Conservation (phyloP, 192 early-diverging fungal genomes). For the Coemansia sp. region DNA sequence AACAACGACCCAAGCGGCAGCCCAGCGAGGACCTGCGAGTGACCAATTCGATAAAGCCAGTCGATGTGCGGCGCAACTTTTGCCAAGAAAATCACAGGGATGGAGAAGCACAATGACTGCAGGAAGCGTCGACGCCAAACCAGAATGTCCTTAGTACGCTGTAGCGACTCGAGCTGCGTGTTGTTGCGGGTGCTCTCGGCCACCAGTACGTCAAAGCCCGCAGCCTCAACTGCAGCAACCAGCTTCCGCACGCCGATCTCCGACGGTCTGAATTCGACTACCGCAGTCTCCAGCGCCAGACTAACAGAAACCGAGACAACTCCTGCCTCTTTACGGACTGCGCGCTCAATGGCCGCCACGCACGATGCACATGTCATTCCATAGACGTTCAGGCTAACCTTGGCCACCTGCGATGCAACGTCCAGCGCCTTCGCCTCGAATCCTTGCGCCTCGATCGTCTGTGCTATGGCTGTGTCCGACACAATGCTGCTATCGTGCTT, state of each 20-base stretch:
- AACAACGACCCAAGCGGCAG: conserved; percentile 66
- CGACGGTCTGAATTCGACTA: conserved; percentile 66
- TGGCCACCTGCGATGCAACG: conserved; percentile 44
- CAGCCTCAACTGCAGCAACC: conserved; percentile 72
- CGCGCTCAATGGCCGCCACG: conserved; percentile 74
- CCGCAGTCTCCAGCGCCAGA: conserved; percentile 72
- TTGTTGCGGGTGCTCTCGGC: conserved; percentile 64
- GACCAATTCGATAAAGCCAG: conserved; percentile 14
- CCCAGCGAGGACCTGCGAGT: conserved; percentile 59
- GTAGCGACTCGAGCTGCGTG: conserved; percentile 81
- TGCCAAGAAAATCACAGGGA: conserved; percentile 77
- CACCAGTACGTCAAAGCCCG: conserved; percentile 78
- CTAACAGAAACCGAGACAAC: conserved; percentile 69
- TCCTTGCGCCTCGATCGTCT: conserved; percentile 69
- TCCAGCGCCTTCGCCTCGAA: conserved; percentile 66
- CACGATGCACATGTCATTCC: conserved; percentile 92
- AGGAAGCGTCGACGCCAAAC: conserved; percentile 74
- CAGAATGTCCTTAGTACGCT: conserved; percentile 80
- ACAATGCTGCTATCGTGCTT: conserved; percentile 58
- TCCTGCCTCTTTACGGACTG: conserved; percentile 29
- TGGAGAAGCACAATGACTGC: conserved; percentile 65
- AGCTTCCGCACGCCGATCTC: conserved; percentile 73
- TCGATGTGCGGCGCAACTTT: conserved; percentile 49
- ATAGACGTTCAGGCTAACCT: conserved; percentile 76
- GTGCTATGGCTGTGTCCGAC: conserved; percentile 56